phyloP scores from a whole-genome alignment of 306 rosid genomes.

The Sicyos baderoa region DNA sequence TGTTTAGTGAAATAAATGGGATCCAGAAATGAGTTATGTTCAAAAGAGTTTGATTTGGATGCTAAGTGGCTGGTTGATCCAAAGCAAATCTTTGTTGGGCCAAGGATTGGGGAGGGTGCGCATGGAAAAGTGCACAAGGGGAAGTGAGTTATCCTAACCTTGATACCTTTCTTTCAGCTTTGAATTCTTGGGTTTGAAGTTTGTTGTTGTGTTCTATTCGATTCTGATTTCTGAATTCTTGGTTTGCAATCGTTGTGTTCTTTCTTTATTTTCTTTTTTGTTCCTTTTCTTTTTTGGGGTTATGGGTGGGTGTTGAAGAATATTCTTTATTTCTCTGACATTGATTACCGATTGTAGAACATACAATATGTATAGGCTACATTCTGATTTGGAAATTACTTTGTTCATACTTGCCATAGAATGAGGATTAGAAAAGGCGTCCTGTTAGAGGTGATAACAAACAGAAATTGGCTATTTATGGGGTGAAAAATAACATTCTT shows the following conservation, averaged over 20 bases:
- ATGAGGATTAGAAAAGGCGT: not conserved
- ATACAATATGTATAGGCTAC: not conserved
- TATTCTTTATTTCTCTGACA: not conserved
- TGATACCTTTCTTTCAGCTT: not conserved
- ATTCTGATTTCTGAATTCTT: not conserved
- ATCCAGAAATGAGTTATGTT: conserved; percentile 59
- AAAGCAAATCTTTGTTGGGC: conserved; percentile 54
- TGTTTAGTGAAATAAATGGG: conserved; percentile 41
- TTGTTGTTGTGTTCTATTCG: conserved; percentile 3
- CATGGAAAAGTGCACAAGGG: conserved; percentile 72
- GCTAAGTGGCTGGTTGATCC: conserved; percentile 64
- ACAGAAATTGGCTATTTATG: not conserved
- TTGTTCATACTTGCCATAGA: not conserved
- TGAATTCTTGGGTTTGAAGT: conserved; percentile 5
- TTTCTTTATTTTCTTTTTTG: not conserved
- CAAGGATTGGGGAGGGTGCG: conserved; percentile 66
- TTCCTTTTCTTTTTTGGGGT: not conserved
- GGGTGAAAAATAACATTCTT: too few species aligned
- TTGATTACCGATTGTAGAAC: not conserved
- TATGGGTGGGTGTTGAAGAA: not conserved
- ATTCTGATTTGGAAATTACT: not conserved
- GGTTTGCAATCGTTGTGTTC: not conserved
- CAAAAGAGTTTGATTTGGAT: conserved; percentile 50
- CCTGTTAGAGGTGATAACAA: conserved; percentile 6
- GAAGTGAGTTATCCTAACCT: conserved; percentile 45